Percentiles rank a stretch among this genome's conserved stretches.
These are phyloP conservation scores for Talaromyces liani DNA, from an alignment of 495 filamentous ascomycete species.

Conservation along the genomic window DNA sequence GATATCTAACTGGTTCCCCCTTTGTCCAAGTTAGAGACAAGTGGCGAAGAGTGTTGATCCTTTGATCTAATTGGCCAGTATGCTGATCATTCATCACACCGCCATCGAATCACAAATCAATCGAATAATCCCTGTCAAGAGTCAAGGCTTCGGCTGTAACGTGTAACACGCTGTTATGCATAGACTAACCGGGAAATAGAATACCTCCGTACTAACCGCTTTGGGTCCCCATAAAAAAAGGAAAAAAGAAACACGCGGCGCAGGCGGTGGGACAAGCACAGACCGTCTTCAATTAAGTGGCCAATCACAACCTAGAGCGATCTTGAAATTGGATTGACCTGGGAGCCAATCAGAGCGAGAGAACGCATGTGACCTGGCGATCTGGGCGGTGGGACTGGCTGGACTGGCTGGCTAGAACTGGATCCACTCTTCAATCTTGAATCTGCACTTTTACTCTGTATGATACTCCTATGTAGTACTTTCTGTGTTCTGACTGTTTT, in stretches of 20 bases:
- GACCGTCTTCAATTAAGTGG: neutral
- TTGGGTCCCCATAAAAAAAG: neutral
- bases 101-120: neutral
- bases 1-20: too few relatives aligned
- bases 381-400: neutral
- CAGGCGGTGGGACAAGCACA: neutral
- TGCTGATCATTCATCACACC: neutral
- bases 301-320: neutral
- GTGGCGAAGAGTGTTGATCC: neutral
- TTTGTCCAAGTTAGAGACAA: neutral
- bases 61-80: neutral
- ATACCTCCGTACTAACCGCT: neutral
- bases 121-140: neutral
- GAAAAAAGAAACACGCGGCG: neutral
- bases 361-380: conserved; percentile 1
- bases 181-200: neutral
- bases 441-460: too few relatives aligned
- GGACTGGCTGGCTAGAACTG: neutral
- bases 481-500: too few relatives aligned
- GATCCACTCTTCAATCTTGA: neutral
- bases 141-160: too few relatives aligned
- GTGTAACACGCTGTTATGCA: too few relatives aligned
- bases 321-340: neutral
- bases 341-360: neutral
- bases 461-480: too few relatives aligned